phyloP scores from a whole-genome alignment of 1,139 yeast species.

The Candida sanyaensis region DNA sequence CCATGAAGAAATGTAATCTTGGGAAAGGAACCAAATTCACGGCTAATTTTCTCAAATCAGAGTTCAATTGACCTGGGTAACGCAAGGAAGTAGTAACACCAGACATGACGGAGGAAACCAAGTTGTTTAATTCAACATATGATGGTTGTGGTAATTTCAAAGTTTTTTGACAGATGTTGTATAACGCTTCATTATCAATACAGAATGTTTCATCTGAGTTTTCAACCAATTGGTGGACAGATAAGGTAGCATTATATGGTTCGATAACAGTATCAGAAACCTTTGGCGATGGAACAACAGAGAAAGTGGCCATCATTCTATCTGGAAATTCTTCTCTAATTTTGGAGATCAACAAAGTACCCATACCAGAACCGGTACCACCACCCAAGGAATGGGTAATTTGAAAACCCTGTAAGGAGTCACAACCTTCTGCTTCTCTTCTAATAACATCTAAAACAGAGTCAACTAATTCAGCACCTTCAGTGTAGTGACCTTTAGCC shows the following conservation, averaged over 20 bases:
- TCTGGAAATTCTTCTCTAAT: conserved; percentile 90
- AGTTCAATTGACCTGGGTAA: conserved; percentile 92
- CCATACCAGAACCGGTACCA: conserved; percentile 98
- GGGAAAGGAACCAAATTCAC: conserved; percentile 95
- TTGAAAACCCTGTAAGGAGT: conserved; percentile 92
- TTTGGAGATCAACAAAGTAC: conserved; percentile 76
- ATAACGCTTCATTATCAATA: conserved; percentile 90
- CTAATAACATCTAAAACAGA: conserved; percentile 85
- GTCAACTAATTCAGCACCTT: conserved; percentile 92
- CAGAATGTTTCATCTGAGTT: conserved; percentile 92
- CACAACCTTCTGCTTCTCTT: conserved; percentile 93
- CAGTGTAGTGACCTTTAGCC: conserved; percentile 97
- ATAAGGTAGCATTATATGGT: conserved; percentile 90
- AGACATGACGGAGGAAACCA: conserved; percentile 89
- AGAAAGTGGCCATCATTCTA: conserved; percentile 94
- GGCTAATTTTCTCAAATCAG: conserved; percentile 88
- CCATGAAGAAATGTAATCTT: conserved; percentile 92
- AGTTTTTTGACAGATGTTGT: conserved; percentile 84
- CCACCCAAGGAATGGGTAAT: conserved; percentile 94
- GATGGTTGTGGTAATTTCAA: conserved; percentile 78
- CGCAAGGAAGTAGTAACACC: conserved; percentile 89
- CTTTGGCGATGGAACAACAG: conserved; percentile 90
- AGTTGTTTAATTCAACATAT: conserved; percentile 73
- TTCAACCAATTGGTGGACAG: conserved; percentile 91
- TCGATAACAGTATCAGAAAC: conserved; percentile 92